Base-by-base conservation (phyloP, 73 alveolate genomes). In the Paramecium sexaurelia region DNA sequence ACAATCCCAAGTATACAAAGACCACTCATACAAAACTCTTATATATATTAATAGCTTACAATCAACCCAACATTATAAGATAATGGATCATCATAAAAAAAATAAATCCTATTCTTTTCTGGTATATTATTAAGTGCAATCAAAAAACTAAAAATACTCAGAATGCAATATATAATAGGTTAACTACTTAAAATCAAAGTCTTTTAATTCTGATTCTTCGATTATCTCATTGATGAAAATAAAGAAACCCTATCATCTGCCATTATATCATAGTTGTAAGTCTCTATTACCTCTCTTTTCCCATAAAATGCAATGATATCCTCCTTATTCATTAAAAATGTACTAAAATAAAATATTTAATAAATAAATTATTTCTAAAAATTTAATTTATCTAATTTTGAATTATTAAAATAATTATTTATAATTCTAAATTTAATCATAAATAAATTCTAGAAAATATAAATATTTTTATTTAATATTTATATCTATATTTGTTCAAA, bases 1-100 rank as follows among this genome's bases (percentile, higher is more conserved):
- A 36, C 43, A n/a, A 71, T 40, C 2, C 86, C 86, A 10, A 71
- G 15, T n/a, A 71, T 35, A 37, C 86, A 71, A 6, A 71, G 86
- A 20, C 19, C 20, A 35, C 86, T 8, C 86, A 71, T 71, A 71
- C 86, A 71, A 71, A 36, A 32, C 86, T 71, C 56, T 71, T 71
- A 71, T 7, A 15, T 35, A 71, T 8, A n/a, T 40, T 13, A 71
- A 27, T 71, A 33, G 26, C 43, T 35, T 71, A 71, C 86, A 71
- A 71, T 35, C 35, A 71, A 9, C 1, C 57, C 55, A 35, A 71
- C 17, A 37, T 71, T 37, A 15, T 32, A 36, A 2, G 57, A 35
- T 36, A 71, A 19, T 32, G 61, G 86, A 71, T 71, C 61, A 71
- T 71, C 86, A 71, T 35, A 71, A 71, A 71, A 71, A 37, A 71